Percentiles rank a stretch among this genome's conserved stretches.
Conservation (phyloP, 2,329 filamentous ascomycete species). For the Exophiala alcalophila region DNA sequence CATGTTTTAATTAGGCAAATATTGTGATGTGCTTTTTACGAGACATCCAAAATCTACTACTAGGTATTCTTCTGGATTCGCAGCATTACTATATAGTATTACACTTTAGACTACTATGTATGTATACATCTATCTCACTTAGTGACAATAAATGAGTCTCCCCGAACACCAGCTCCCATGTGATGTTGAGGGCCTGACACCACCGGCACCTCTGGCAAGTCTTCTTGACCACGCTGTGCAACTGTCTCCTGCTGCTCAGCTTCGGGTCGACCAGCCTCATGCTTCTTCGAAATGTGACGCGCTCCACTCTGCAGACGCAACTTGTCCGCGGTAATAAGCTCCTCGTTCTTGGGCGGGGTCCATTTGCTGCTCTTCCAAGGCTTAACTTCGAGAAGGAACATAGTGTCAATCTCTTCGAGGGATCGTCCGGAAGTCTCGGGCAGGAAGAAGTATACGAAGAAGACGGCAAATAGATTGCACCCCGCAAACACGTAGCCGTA, state of each 20-base stretch:
- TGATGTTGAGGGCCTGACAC: slow-evolving; percentile 11
- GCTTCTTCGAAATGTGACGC: slow-evolving; percentile 20
- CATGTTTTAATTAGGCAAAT: too few species aligned
- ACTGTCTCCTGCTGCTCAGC: slow-evolving; percentile 13
- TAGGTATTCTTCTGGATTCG: too few species aligned
- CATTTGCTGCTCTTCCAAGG: slow-evolving; percentile 61
- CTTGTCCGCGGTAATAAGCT: slow-evolving; percentile 27
- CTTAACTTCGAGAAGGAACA: slow-evolving; percentile 65
- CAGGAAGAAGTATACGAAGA: slow-evolving; percentile 67
- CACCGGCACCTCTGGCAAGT: slow-evolving; percentile 14
- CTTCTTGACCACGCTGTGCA: background rate
- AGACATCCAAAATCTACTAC: too few species aligned
- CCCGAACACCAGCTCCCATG: slow-evolving; percentile 15
- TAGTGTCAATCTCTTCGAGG: slow-evolving; percentile 75
- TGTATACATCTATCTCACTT: background rate
- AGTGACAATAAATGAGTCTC: slow-evolving; percentile 16
- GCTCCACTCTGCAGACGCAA: slow-evolving; percentile 30
- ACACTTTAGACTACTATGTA: too few species aligned
- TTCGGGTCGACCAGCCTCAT: slow-evolving; percentile 7
- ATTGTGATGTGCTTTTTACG: too few species aligned
- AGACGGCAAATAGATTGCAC: slow-evolving; percentile 63
- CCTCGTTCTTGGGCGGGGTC: slow-evolving; percentile 34
- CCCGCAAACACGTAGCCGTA: slow-evolving; percentile 75
- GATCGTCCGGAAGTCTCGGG: slow-evolving; percentile 66
- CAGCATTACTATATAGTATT: too few species aligned